Percentiles rank a stretch among this genome's conserved stretches.
Conservation (phyloP, 306 rosid genomes). For the Prunus padus region DNA sequence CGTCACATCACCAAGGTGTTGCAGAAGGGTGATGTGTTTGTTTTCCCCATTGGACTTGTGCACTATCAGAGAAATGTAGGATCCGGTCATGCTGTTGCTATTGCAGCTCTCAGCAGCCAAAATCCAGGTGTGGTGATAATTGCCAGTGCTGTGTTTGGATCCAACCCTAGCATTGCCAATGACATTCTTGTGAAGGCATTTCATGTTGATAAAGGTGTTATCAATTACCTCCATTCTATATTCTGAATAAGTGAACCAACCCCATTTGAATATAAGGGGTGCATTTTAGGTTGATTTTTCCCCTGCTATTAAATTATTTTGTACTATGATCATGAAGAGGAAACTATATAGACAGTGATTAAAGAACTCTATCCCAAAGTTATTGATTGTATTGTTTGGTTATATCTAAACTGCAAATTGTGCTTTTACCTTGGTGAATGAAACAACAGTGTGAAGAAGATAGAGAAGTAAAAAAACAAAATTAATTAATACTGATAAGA, state of each 20-base stretch:
- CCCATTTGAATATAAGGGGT: no score
- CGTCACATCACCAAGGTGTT: constrained; percentile 33
- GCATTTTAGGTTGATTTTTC: no score
- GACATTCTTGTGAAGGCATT: constrained; percentile 33
- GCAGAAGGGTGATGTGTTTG: constrained; percentile 42
- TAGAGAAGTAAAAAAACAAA: no score
- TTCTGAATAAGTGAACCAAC: not conserved
- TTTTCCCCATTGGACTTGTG: constrained; percentile 35
- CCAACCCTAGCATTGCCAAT: constrained; percentile 23
- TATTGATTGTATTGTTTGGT: not conserved
- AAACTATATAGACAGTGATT: not conserved
- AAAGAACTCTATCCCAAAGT: not conserved
- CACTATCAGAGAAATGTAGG: constrained; percentile 42
- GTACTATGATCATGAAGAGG: not conserved
- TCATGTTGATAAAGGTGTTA: constrained; percentile 30
- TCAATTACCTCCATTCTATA: constrained; percentile 30
- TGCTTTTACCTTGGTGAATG: no score
- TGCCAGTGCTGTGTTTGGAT: constrained; percentile 34
- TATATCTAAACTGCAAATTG: no score
- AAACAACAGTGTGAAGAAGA: no score
- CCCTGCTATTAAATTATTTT: not conserved
- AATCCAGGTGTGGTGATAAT: constrained; percentile 36
- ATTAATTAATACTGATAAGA: no score
- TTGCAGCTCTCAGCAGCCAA: constrained; percentile 41
- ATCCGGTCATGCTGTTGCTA: constrained; percentile 22